Base-by-base conservation (phyloP, 345 rosid genomes). In the Orychophragmus violaceus region DNA sequence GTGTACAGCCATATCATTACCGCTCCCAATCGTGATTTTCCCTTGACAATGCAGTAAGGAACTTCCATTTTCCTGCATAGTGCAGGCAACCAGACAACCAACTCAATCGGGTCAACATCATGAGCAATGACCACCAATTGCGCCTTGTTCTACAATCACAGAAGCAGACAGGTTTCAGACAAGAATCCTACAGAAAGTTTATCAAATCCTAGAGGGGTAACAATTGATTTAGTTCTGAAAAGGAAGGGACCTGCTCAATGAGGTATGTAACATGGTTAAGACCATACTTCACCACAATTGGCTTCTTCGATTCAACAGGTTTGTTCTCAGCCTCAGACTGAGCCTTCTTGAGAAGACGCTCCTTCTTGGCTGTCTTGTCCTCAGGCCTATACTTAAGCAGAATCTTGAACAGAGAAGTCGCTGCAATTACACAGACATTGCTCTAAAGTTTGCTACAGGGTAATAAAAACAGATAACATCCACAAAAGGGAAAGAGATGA, bases 41-140 rank as follows among this genome's bases (percentile, higher is more conserved):
- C 80, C 58, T 77, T 77, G 13, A 72, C 77, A 50, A 77, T 72
- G 68, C 77, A 77, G 59, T 77, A 85, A 0, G 94, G 94, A 44
- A 87, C 81, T 71, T 85, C 94, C 90, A 87, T 85, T 63, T 87
- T 87, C 39, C 88, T 78, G 79, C 94, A 87, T 69, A 87, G 25
- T 9, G 94, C 85, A 3, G 90, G 94, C 21, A 87, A 70, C 94
- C 94, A 87, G 1, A 87, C 88, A 10, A 85, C 94, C 76, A 87
- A 77, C 76, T 87, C 94, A 30, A 87, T 87, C 2, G 94, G 94
- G 39, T 87, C 90, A 14, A 87, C 94, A 62, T 85, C 90, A 70
- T 85, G 94, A 29, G 94, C 90, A 30, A 87, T 85, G 29, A 87
- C 85, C 21, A 87, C 94, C 78, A 87, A 7, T 51, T 84, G 89